phyloP scores from a whole-genome alignment of 2,329 filamentous ascomycete genomes.

The Aschersonia sp. region DNA sequence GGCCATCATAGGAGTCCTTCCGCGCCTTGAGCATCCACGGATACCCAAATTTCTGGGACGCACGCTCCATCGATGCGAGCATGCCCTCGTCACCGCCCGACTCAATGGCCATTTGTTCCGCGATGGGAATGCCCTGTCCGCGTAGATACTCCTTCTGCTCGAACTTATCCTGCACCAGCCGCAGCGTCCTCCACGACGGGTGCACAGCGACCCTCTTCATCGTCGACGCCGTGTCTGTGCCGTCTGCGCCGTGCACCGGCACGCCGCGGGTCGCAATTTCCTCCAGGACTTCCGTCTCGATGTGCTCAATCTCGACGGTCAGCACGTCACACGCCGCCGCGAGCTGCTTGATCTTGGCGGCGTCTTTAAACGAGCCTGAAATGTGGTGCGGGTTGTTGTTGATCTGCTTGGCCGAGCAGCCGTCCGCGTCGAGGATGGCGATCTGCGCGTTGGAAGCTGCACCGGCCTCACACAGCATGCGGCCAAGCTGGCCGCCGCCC shows the following conservation, averaged over 20 bases:
- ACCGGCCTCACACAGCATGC: constrained; percentile 88
- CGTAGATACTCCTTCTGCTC: constrained; percentile 71
- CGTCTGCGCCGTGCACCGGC: constrained; percentile 22
- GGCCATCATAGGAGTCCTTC: constrained; percentile 85
- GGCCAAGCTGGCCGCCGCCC: constrained; percentile 64
- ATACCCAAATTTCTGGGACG: constrained; percentile 54
- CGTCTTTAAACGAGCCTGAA: constrained; percentile 76
- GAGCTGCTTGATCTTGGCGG: constrained; percentile 64
- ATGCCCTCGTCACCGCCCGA: constrained; percentile 29
- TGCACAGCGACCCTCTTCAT: constrained; percentile 47
- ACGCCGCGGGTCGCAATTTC: constrained; percentile 58
- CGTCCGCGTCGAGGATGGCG: constrained; percentile 62
- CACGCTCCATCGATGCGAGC: constrained; percentile 44
- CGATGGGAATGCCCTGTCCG: constrained; percentile 54
- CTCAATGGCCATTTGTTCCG: constrained; percentile 52
- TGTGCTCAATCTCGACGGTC: constrained; percentile 91
- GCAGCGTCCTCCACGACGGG: constrained; percentile 74
- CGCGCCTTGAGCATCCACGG: constrained; percentile 89
- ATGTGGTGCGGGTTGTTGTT: constrained; percentile 63
- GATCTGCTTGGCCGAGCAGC: constrained; percentile 74
- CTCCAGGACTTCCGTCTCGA: constrained; percentile 79
- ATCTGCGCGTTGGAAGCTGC: constrained; percentile 59
- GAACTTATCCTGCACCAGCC: constrained; percentile 88
- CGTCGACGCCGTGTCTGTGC: not conserved
- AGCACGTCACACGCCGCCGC: constrained; percentile 64